Percentiles rank a stretch among this genome's conserved stretches.
Evolutionary conservation across 495 filamentous ascomycete genomes (phyloP).

Genomic region (Rostrohypoxylon terebratum): DNA sequence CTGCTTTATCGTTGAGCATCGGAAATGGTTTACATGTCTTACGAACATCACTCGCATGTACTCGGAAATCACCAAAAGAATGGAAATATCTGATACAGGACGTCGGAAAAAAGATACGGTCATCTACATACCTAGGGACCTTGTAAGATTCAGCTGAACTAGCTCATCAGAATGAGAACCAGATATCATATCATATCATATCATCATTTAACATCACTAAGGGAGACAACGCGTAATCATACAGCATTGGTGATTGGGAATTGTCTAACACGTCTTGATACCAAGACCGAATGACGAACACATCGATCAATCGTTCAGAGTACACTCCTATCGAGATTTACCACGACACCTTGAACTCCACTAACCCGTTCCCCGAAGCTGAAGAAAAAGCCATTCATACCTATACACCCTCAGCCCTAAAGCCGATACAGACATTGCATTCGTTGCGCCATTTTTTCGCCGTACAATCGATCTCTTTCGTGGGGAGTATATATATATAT

Average conservation of each 20-base stretch:
- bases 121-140: neutral
- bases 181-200: neutral
- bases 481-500: too few relatives aligned
- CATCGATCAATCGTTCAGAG: neutral
- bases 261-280: neutral
- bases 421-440: neutral
- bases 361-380: neutral
- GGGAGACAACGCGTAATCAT: neutral
- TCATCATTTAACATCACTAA: neutral
- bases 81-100: conserved; percentile 1
- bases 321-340: neutral
- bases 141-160: neutral
- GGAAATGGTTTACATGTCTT: conserved; percentile 11
- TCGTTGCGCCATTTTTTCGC: neutral
- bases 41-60: neutral
- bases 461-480: too few relatives aligned
- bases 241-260: neutral
- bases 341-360: conserved; percentile 4
- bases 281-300: neutral
- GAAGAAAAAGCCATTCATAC: neutral
- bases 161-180: conserved; percentile 5
- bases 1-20: neutral
- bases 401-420: neutral
- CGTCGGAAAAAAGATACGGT: neutral
- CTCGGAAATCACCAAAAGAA: conserved; percentile 8